Conservation (phyloP, 331 rosid species). For the Malus hybrid region DNA sequence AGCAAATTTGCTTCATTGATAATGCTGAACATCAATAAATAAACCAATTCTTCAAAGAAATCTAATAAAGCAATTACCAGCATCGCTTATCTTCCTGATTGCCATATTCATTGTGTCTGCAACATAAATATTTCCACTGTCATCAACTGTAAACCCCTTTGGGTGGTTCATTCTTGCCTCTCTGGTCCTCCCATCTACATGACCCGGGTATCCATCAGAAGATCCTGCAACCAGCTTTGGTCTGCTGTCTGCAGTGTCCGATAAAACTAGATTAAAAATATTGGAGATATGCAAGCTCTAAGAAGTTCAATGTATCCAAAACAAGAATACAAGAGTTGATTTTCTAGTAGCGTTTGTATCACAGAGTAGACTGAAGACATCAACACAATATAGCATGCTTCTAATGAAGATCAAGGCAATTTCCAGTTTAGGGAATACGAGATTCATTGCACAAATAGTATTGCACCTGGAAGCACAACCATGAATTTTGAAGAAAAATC, state of each 20-base stretch:
- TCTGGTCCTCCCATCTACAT: conserved; percentile 79
- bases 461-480: not conserved
- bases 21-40: conserved; percentile 1
- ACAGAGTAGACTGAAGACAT: not conserved
- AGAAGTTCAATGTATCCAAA: not conserved
- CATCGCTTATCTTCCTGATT: conserved; percentile 84
- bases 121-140: conserved; percentile 79
- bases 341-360: not conserved
- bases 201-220: conserved; percentile 76
- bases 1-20: not conserved
- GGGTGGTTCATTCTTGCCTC: conserved; percentile 91
- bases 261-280: not conserved
- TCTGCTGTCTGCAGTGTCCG: conserved; percentile 65
- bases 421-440: not conserved
- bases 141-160: conserved; percentile 83
- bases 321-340: not conserved
- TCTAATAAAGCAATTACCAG: conserved; percentile 37
- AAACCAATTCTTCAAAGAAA: not conserved
- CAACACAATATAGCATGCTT: not conserved
- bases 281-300: not conserved
- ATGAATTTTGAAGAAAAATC: not conserved
- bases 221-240: conserved; percentile 82
- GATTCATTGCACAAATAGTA: not conserved
- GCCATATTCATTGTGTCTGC: conserved; percentile 89
- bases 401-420: not conserved